A percentile compares a stretch with the other conserved stretches of the same genome.
Conservation (phyloP, 2,329 filamentous ascomycete species). For the Fonsecaea pedrosoi region DNA sequence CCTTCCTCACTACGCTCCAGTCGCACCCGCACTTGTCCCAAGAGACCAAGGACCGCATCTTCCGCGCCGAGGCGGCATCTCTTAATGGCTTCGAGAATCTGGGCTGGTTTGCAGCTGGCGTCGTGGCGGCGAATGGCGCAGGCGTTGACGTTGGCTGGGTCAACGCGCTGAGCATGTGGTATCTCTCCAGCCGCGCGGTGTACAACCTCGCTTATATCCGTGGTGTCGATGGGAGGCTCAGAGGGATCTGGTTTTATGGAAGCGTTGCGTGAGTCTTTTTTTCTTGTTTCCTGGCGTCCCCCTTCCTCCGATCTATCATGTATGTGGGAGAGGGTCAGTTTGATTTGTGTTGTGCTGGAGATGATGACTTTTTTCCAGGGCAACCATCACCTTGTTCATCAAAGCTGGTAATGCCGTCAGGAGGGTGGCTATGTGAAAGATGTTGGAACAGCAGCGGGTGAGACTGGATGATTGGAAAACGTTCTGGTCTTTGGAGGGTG, state of each 20-base stretch:
- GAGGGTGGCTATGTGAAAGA: background rate
- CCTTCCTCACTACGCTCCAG: conserved; percentile 13
- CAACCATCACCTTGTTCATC: conserved; percentile 12
- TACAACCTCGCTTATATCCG: conserved; percentile 8
- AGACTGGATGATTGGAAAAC: background rate
- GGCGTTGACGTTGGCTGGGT: conserved; percentile 3
- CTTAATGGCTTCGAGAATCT: conserved; percentile 51
- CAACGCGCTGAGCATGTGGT: conserved; percentile 13
- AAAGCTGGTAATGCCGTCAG: conserved; percentile 17
- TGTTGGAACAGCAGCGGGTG: background rate
- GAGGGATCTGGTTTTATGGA: conserved; percentile 4
- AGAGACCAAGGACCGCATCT: conserved; percentile 45
- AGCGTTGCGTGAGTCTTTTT: conserved; percentile 7
- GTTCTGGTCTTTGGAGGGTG: background rate
- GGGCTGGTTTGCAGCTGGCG: conserved; percentile 48
- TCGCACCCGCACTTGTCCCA: background rate
- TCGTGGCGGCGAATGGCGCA: conserved; percentile 47
- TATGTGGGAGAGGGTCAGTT: background rate
- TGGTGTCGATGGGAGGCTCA: background rate
- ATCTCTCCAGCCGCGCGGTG: conserved; percentile 6
- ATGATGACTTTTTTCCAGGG: background rate
- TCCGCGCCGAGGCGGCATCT: conserved; percentile 48
- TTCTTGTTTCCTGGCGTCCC: background rate
- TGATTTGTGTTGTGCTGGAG: background rate
- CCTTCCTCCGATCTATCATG: background rate